These are phyloP conservation scores for Solanum sejunctum DNA, from an alignment of 257 asterid species.

Conservation along the genomic window DNA sequence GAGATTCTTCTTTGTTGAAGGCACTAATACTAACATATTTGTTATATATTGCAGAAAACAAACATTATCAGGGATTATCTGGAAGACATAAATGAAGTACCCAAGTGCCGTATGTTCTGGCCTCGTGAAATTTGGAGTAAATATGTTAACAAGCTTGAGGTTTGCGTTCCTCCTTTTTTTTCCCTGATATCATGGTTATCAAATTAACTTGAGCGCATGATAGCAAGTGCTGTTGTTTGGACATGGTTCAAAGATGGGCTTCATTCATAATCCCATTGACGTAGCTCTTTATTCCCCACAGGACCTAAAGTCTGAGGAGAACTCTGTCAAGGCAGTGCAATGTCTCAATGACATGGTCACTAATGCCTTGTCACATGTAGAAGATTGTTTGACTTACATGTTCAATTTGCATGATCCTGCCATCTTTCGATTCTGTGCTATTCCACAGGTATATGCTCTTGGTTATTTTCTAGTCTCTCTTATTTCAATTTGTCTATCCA, in stretches of 20 bases:
- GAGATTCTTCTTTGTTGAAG: neutral
- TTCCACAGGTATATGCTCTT: slow-evolving; percentile 68
- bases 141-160: slow-evolving; percentile 92
- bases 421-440: slow-evolving; percentile 89
- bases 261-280: neutral
- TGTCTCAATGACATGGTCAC: slow-evolving; percentile 97
- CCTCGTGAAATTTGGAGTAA: slow-evolving; percentile 93
- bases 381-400: slow-evolving; percentile 74
- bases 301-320: slow-evolving; percentile 76
- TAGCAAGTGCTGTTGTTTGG: neutral
- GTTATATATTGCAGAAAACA: slow-evolving; percentile 48
- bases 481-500: neutral
- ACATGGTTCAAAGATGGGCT: neutral
- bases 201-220: neutral
- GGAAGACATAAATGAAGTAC: slow-evolving; percentile 95
- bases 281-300: slow-evolving; percentile 20
- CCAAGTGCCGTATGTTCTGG: slow-evolving; percentile 98
- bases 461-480: neutral
- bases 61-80: slow-evolving; percentile 91
- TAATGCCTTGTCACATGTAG: slow-evolving; percentile 69
- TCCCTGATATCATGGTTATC: neutral
- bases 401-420: slow-evolving; percentile 62
- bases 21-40: neutral
- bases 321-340: slow-evolving; percentile 85
- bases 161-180: slow-evolving; percentile 4